Percentiles rank a stretch among this genome's conserved stretches.
phyloP scores from a whole-genome alignment of 768 basidiomycete species.

The Psilocybe cubensis region DNA sequence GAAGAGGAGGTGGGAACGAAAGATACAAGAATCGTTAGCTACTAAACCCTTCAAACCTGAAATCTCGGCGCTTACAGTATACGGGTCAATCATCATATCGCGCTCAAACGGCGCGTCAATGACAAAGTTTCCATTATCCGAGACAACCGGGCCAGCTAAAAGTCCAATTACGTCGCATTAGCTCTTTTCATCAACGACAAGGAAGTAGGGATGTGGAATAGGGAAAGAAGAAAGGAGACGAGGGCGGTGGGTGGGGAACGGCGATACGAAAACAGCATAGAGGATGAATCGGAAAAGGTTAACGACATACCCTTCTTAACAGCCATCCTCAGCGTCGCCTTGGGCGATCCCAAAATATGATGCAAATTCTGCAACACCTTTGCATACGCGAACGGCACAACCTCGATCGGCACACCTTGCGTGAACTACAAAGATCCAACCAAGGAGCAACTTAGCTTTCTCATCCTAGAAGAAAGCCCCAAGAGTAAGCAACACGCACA shows the following conservation, averaged over 20 bases:
- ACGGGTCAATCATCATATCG: slow-evolving; percentile 69
- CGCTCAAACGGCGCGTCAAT: slow-evolving; percentile 92
- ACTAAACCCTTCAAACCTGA: neutral
- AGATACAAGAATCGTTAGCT: too few relatives aligned
- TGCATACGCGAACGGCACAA: slow-evolving; percentile 94
- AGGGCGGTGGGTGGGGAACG: neutral
- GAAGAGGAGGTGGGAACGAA: too few relatives aligned
- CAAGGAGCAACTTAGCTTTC: too few relatives aligned
- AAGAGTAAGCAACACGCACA: slow-evolving; percentile 55
- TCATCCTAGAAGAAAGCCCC: too few relatives aligned
- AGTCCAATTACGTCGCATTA: neutral
- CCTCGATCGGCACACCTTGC: slow-evolving; percentile 94
- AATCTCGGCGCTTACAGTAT: slow-evolving; percentile 42
- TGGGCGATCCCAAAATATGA: slow-evolving; percentile 61
- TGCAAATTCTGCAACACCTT: slow-evolving; percentile 79
- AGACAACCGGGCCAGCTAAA: slow-evolving; percentile 90
- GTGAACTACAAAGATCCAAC: slow-evolving; percentile 62
- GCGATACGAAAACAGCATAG: neutral
- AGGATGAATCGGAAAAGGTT: neutral
- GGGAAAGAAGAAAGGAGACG: too few relatives aligned
- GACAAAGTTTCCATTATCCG: slow-evolving; percentile 97
- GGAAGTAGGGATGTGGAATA: too few relatives aligned
- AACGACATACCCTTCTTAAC: slow-evolving; percentile 62
- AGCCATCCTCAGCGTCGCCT: slow-evolving; percentile 90
- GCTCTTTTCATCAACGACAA: too few relatives aligned